Evolutionary conservation across 1,284 basidiomycete species (phyloP), one percentile per base, ranked within the genome.

Genomic region (Malassezia brasiliensis): DNA sequence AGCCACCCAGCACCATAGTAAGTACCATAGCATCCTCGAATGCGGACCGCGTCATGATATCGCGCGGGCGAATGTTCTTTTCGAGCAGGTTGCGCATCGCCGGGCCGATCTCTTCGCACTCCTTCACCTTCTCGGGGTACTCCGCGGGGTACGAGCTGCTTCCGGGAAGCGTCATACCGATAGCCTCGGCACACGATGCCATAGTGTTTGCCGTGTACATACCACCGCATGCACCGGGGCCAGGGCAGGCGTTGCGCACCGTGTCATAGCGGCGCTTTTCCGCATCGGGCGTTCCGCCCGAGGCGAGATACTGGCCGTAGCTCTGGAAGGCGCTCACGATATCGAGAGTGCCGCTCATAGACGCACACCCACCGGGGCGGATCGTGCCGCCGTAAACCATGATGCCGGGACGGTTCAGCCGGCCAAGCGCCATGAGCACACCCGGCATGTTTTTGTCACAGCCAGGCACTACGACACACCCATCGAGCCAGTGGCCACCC

Each of bases 381-480:
- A 75, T 75, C 38, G 72, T 73, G 30, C 72, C 72, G 12, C 72
- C 72, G 52, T 73, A 75, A 10, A 75, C 68, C 69, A 75, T 74
- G 47, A 74, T 62, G 49, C 70, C 70, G 12, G 72, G 72, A 11
- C 72, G 60, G 59, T 74, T 74, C 38, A 73, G 65, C 15, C 72
- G 60, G 34, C 69, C 70, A 14, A 73, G 66, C 2, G 69, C 72
- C 64, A 74, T 74, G 10, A 74, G 59, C 5, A 73, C 70, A 61
- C 72, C 72, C 25, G 72, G 72, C 72, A 74, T 74, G 59, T 74
- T 74, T 60, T 75, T 75, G 62, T 75, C 72, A 50, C 72, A 75
- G 31, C 71, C 71, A 9, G 72, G 72, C 28, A 75, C 66, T 8
- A 65, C 64, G 37, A 75, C 71, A 34, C 50, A 53, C 14, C 71